Evolutionary conservation across 441 rosid species (phyloP).

Genomic region (Eruca vesicaria): DNA sequence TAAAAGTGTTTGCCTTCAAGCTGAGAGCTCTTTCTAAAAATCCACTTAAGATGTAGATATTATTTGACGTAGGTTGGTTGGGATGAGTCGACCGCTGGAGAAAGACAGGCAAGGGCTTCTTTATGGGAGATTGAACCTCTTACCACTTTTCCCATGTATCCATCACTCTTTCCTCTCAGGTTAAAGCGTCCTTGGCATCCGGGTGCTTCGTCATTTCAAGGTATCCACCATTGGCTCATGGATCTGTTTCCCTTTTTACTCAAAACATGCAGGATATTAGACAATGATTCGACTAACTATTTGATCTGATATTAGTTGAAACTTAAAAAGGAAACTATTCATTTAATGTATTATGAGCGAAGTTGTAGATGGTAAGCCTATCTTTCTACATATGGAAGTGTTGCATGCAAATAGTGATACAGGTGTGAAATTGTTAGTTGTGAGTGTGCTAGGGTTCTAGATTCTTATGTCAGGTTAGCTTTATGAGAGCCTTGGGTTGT

Average conservation of each 20-base stretch:
- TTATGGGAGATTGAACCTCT: slow-evolving; percentile 97
- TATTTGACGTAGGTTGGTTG: slow-evolving; percentile 73
- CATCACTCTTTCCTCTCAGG: slow-evolving; percentile 85
- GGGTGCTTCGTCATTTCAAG: slow-evolving; percentile 54
- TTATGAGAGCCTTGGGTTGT: neutral
- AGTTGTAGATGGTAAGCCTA: neutral
- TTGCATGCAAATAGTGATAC: neutral
- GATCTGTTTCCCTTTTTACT: neutral
- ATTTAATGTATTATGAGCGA: neutral
- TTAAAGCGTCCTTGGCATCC: slow-evolving; percentile 80
- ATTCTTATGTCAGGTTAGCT: neutral
- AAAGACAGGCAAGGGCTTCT: slow-evolving; percentile 92
- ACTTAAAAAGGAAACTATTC: neutral
- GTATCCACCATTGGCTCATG: slow-evolving; percentile 35
- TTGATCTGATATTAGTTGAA: neutral
- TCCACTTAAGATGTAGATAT: neutral
- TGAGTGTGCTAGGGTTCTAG: too few species aligned
- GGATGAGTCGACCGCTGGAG: slow-evolving; percentile 98
- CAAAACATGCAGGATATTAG: neutral
- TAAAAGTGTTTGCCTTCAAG: neutral
- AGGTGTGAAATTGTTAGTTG: neutral
- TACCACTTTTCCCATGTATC: slow-evolving; percentile 94
- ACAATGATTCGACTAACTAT: neutral
- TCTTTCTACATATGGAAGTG: neutral
- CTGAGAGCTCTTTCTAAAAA: neutral